Evolutionary conservation across 331 rosid genomes (phyloP).

Genomic region (Quercus lobata): DNA sequence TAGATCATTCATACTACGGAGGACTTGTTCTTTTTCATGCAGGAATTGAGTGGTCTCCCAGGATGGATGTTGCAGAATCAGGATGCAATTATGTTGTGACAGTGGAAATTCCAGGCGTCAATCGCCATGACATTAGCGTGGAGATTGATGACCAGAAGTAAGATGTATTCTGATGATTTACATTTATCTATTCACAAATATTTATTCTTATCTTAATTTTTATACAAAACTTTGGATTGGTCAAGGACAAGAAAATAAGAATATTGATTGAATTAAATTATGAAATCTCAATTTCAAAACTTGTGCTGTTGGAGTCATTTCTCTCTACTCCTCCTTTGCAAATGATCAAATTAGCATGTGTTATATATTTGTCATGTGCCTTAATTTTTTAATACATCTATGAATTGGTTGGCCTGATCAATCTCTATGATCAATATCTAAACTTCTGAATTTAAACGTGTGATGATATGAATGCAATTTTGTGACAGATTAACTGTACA

Average conservation of each 20-base stretch:
- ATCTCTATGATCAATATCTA: not conserved
- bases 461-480: constrained; percentile 2
- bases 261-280: not conserved
- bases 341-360: not conserved
- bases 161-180: constrained; percentile 17
- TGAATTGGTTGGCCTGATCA: not conserved
- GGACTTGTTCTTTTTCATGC: not conserved
- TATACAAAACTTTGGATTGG: not conserved
- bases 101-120: constrained; percentile 79
- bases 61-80: constrained; percentile 74
- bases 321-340: not conserved
- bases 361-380: not conserved
- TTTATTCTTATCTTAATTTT: not conserved
- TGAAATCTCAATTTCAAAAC: not conserved
- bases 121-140: constrained; percentile 57
- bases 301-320: constrained; percentile 1
- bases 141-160: constrained; percentile 82
- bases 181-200: not conserved
- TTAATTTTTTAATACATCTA: not conserved
- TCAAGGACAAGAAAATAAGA: constrained; percentile 1
- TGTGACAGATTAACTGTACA: constrained; percentile 53
- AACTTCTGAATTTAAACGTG: not conserved
- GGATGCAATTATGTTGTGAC: constrained; percentile 52
- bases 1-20: not conserved
- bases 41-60: constrained; percentile 71